Conservation (phyloP, 495 filamentous ascomycete genomes). For the Aspergillus taichungensis region DNA sequence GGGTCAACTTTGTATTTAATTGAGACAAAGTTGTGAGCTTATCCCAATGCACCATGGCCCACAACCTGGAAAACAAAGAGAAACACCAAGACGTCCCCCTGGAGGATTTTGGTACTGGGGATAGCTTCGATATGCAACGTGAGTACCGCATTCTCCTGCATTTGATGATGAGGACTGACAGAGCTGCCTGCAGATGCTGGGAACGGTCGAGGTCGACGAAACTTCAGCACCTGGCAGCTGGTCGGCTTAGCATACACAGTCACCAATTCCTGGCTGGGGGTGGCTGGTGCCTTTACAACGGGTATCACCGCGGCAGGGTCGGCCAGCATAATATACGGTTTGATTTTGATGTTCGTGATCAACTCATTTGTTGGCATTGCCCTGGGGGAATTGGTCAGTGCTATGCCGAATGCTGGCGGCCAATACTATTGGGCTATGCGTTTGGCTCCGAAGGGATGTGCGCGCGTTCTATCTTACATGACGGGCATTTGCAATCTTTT, state of each 20-base stretch:
- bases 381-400: constrained; percentile 44
- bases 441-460: constrained; percentile 37
- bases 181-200: constrained; percentile 13
- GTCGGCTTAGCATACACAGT: constrained; percentile 48
- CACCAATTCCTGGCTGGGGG: constrained; percentile 56
- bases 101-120: too few relatives aligned
- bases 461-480: constrained; percentile 41
- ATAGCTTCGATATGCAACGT: too few relatives aligned
- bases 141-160: too few relatives aligned
- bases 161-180: too few relatives aligned
- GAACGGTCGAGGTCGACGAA: constrained; percentile 44
- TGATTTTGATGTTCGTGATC: constrained; percentile 43
- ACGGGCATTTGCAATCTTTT: constrained; percentile 24
- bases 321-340: constrained; percentile 47
- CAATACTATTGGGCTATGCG: constrained; percentile 54
- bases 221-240: constrained; percentile 45
- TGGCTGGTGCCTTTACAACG: constrained; percentile 45
- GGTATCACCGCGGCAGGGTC: constrained; percentile 51
- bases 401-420: constrained; percentile 49
- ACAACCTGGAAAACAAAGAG: too few relatives aligned
- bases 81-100: too few relatives aligned
- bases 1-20: too few relatives aligned
- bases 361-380: constrained; percentile 46
- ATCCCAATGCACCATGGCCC: too few relatives aligned
- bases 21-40: too few relatives aligned